Base-by-base conservation (phyloP, 495 filamentous ascomycete genomes). In the Stereocaulon alpinum region DNA sequence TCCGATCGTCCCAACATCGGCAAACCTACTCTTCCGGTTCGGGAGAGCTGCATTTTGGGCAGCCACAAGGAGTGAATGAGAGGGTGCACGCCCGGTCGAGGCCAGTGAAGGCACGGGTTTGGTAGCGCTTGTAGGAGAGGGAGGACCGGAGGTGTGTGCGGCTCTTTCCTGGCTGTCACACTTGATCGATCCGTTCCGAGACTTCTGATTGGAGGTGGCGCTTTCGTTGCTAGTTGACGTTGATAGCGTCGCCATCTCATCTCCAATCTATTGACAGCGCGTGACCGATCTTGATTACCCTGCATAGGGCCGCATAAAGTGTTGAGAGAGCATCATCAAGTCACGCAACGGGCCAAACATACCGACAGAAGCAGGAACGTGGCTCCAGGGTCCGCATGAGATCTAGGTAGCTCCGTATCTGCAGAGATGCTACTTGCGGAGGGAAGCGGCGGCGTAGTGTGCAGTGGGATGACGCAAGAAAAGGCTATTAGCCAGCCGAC, bases 11-110 rank as follows among this genome's bases (percentile, higher is more conserved):
- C 78, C 78, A 29, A 70, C 57, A 57, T 82, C 81, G 4, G 74
- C 75, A 65, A 80, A 74, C 41, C 75, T 70, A 54, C 77, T 72
- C 64, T 84, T 85, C 51, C 76, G 74, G 56, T 60, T 75, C 34
- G 76, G 60, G 6, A 70, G 62, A 30, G 72, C 65, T 20, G 70
- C 65, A 53, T 66, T 59, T 47, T 63, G 69, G 32, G 68, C 64
- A 41, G 67, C 59, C 10, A 66, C 63, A 51, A 72, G 63, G 15
- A 73, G 66, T 1, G 69, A 71, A 32, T 72, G 65, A 37, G 72
- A 73, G 34, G 70, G 66, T 11, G 61, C 63, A 32, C 69, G 70
- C 49, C 56, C 61, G 5, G 30, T 52, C 5, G 66, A 62, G 53
- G 66, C 51, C 37, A 58, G 42, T 15, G 56, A 57, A 6, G 56